Base-by-base conservation (phyloP, 208 protist genomes). In the Leishmania tarentolae region DNA sequence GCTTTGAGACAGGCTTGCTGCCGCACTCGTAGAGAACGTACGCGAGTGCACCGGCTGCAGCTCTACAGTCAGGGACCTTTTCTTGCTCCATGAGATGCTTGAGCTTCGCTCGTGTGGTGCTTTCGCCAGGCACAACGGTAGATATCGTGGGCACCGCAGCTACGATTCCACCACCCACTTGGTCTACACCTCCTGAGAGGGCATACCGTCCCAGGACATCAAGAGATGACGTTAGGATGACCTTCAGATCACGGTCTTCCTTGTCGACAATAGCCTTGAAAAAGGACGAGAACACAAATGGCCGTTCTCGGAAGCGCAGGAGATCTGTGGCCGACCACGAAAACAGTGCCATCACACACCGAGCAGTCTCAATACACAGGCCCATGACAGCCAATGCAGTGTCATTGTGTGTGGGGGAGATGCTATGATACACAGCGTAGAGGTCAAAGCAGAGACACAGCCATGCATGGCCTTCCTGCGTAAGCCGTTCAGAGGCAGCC, bases 201-300 rank as follows among this genome's bases (percentile, higher is more conserved):
- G 76, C 31, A 61, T 86, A 86, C 35, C 82, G 82, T 8, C 82
- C 82, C 46, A 86, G 74, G 53, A 86, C 73, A 72, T 86, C 82
- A 15, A 86, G 78, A n/a, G 83, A 83, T 28, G 79, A 75, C 1
- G 74, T 79, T 37, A 83, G 28, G 40, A 87, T 76, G 19, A 69
- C 72, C 83, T 63, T 76, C 77, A 87, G 50, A 37, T 87, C 79
- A 21, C 77, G 63, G 19, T 87, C 84, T 53, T 87, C 84, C 68
- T 84, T 83, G 47, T 87, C 83, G 9, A 87, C 83, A 19, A 87
- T 61, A 8, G 74, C 77, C 44, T 69, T 82, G 9, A 82, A 42
- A 53, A 86, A 82, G 5, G 82, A 82, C 6, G 82, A 86, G 50
- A 86, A 86, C 42, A 86, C 82, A 71, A 86, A 86, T 44, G 82